These are phyloP conservation scores for Amanita phalloides DNA, from an alignment of 768 basidiomycete species.

Conservation along the genomic window DNA sequence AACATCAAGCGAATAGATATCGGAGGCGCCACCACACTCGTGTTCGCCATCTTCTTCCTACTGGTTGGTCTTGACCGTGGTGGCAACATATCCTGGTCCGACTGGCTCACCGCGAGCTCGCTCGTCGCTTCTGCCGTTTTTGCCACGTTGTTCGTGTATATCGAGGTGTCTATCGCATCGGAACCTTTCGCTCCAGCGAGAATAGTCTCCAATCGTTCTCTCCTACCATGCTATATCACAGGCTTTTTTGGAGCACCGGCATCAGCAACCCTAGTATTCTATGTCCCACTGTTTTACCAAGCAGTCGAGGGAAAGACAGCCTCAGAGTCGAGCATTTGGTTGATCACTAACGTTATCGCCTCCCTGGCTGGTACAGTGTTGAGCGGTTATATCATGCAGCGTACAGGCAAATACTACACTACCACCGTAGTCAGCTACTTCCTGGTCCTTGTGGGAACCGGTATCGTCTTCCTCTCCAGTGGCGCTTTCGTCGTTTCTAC, in stretches of 20 bases:
- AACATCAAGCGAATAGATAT: slow-evolving; percentile 58
- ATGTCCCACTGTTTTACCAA: slow-evolving; percentile 47
- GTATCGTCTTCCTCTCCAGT: slow-evolving; percentile 25
- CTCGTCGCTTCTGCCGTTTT: slow-evolving; percentile 23
- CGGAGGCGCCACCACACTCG: slow-evolving; percentile 42
- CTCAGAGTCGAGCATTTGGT: slow-evolving; percentile 37
- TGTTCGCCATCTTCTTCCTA: slow-evolving; percentile 42
- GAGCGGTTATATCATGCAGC: slow-evolving; percentile 45
- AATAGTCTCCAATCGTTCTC: slow-evolving; percentile 24
- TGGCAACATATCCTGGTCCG: slow-evolving; percentile 37
- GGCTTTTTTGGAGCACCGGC: slow-evolving; percentile 46
- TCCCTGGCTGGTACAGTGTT: slow-evolving; percentile 37
- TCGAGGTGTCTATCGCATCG: slow-evolving; percentile 38
- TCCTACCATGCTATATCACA: slow-evolving; percentile 43
- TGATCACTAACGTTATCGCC: slow-evolving; percentile 36
- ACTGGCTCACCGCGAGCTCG: slow-evolving; percentile 23
- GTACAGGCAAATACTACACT: slow-evolving; percentile 45
- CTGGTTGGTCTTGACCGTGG: slow-evolving; percentile 48
- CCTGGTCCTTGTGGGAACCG: slow-evolving; percentile 26
- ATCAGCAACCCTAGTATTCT: slow-evolving; percentile 36
- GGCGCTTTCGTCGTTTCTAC: slow-evolving; percentile 27
- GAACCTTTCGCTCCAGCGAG: slow-evolving; percentile 38
- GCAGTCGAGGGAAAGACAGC: slow-evolving; percentile 38
- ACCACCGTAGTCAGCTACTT: slow-evolving; percentile 35
- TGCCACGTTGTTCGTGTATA: slow-evolving; percentile 26